Conservation (phyloP, 192 early-diverging fungal genomes). For the Backusella macrospora region DNA sequence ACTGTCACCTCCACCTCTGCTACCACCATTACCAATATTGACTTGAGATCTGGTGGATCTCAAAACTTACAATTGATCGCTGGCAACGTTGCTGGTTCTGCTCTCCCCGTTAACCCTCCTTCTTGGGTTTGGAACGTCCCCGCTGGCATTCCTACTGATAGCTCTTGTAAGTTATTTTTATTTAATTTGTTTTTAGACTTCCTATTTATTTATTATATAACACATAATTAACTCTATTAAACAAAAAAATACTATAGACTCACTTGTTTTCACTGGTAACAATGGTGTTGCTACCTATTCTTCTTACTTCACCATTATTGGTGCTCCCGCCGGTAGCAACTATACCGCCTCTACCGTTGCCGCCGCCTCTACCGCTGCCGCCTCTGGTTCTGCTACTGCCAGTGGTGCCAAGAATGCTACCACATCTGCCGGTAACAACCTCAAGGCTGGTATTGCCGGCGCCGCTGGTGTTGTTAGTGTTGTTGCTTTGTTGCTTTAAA, state of each 20-base stretch:
- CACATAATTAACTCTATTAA: too few relatives aligned
- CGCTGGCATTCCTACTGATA: constrained; percentile 14
- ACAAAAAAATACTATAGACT: constrained; percentile 6
- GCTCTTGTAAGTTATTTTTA: constrained; percentile 24
- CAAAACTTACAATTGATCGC: constrained; percentile 2
- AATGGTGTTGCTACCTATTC: constrained; percentile 15
- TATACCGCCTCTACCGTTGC: not conserved
- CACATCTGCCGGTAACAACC: constrained; percentile 16
- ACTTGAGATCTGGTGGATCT: constrained; percentile 26
- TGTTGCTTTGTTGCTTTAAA: constrained; percentile 30
- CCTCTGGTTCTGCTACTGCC: not conserved
- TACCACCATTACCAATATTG: constrained; percentile 20
- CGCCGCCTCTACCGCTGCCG: not conserved
- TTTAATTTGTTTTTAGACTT: not conserved
- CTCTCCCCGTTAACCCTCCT: constrained; percentile 14
- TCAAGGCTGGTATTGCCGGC: constrained; percentile 13
- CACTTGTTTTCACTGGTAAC: constrained; percentile 18
- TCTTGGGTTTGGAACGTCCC: constrained; percentile 35
- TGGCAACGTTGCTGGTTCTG: constrained; percentile 12
- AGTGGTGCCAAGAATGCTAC: not conserved
- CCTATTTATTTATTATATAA: not conserved
- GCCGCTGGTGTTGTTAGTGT: constrained; percentile 24
- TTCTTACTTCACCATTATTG: constrained; percentile 29
- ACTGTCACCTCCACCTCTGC: constrained; percentile 14
- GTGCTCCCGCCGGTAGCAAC: constrained; percentile 1